Evolutionary conservation across 139 green algal genomes (phyloP), one percentile per base, ranked within the genome.

Genomic region (Tetradesmus lagerheimii): DNA sequence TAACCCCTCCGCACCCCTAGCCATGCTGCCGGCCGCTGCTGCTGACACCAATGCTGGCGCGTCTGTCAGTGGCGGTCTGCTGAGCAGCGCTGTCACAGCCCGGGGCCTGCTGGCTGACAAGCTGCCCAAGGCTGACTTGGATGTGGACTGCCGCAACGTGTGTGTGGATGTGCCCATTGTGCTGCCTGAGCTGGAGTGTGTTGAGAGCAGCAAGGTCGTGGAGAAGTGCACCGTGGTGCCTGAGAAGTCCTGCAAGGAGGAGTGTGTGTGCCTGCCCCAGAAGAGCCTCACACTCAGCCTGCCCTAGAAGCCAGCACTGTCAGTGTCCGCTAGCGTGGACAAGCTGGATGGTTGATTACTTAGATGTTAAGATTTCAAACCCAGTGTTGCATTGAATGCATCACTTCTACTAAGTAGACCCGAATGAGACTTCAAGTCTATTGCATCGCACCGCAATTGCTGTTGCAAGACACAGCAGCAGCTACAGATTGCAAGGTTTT

Each of bases 181-280:
- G 80, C 29, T 71, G 78, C 39, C 39, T 37, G 78, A 84, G 16
- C 78, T 66, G 41, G 78, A 84, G 23, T 84, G 78, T 41, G n/a
- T 34, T 6, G 39, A 84, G 39, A 45, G 50, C 23, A 84, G 38
- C 31, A 9, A 25, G 2, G 25, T 64, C 18, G 78, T 66, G 39
- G 45, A 86, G 18, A 29, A 43, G 45, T 86, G 45, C 80, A 74
- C 64, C 15, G 16, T 66, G 15, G 79, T 85, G 31, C 79, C 41
- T 31, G 31, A 47, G 41, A 85, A 85, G 79, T 67, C 50, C 20
- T 85, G 79, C 79, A 47, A 85, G 41, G 2, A 85, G 79, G 79
- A 85, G 41, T 85, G 79, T 39, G 41, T 85, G 41, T 85, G 79
- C 41, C 25, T 85, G 39, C 41, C 79, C 34, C 41, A 67, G 41